Evolutionary conservation across 805 yeast species (phyloP), one percentile per base, ranked within the genome.

Genomic region (Monosporozyma aerobia): DNA sequence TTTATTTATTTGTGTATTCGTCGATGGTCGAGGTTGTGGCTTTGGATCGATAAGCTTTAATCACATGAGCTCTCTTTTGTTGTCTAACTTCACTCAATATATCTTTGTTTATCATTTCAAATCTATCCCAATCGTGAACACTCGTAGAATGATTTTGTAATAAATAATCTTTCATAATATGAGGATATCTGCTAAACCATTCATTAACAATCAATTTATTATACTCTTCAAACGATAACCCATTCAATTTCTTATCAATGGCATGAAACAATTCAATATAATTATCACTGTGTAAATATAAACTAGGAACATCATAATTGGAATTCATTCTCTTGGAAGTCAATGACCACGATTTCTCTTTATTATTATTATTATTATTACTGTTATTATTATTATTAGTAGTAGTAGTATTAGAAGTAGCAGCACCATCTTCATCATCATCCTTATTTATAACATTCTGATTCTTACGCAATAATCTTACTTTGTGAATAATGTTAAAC

Each of bases 91-190:
- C 48, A 4, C 52, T 37, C 22, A 65, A 53, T 40, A 52, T 63
- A 3, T 53, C 47, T 7, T 55, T 22, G 47, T 59, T 61, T 5
- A 48, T 50, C 23, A 41, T 29, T 51, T 66, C 69, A 13, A 61
- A 49, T 23, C 43, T 27, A 3, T 55, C 56, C 70, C 70, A 65
- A 19, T 53, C 53, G 3, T 50, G 49, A n/a, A 64, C 56, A 16
- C 52, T 44, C 16, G 47, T 51, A 52, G 67, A 53, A 10, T 64
- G 43, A 7, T 39, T 58, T 32, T 55, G 53, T 65, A 65, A 57
- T 51, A 65, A 50, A 51, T 61, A 60, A 50, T 55, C 56, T 39
- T 63, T 66, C 71, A 72, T 69, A 14, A 65, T 59, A 52, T 63
- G 63, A 27, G 71, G 70, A 55, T 69, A 69, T 16, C 5, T 16